Evolutionary conservation across 306 rosid genomes (phyloP), one percentile per base, ranked within the genome.

Genomic region (Sindora glabra): DNA sequence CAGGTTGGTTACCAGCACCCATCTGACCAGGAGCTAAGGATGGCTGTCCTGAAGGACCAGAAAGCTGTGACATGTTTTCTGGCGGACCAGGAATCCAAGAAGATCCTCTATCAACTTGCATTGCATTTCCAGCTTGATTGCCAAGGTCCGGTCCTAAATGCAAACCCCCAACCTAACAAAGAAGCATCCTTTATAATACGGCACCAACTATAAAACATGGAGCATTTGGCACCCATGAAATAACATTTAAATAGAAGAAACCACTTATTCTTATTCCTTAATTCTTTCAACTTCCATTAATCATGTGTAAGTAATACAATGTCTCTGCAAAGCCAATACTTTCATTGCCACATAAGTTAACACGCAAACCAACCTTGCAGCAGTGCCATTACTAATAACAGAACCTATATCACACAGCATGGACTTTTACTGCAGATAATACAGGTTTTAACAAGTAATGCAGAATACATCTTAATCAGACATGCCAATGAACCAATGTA

Each of bases 101-200:
- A 64, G 88, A 73, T 56, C 84, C 92, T 80, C 95, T 78, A 63
- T 86, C 97, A 26, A 68, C 59, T 77, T 78, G 97, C 87, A 77
- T 79, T 34, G 89, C 71, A 73, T 65, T 77, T 79, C 82, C 89
- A 45, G 65, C 73, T 69, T 86, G 95, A 79, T 69, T 81, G 74
- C 78, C 72, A 66, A 81, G 81, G 61, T 86, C 95, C 17, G 86
- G n/a, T 48, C 87, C 95, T 18, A 74, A 27, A 34, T 81, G 80
- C 74, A 75, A 70, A 59, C 75, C 86, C 65, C 91, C 95, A 15
- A 58, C 79, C 95, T 90, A 73, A 55, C 53, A 72, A 42, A 56
- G 46, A 53, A 46, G 29, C 32, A 74, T 46, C 56, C 24, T 44
- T 68, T 33, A 40, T 50, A 51, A 74, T 13, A 7, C 40, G 16